A percentile compares a stretch with the other conserved stretches of the same genome.
Evolutionary conservation across 805 yeast species (phyloP).

Genomic region (Trichomonascus vanleenenianus): DNA sequence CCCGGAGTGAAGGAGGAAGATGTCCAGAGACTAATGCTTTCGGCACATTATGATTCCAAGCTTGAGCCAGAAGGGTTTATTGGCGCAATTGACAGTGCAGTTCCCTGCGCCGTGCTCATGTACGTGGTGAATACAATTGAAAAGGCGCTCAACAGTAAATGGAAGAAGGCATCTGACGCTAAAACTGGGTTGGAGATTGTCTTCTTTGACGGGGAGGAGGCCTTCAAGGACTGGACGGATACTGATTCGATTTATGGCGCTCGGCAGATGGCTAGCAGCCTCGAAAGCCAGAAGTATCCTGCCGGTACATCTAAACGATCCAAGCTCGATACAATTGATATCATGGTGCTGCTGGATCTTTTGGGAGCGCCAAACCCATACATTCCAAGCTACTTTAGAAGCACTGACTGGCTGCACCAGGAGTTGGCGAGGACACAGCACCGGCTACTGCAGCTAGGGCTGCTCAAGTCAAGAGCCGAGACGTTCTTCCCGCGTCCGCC

Average conservation of each 20-base stretch:
- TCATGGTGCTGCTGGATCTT: constrained; percentile 43
- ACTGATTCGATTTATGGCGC: constrained; percentile 53
- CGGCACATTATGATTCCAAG: constrained; percentile 52
- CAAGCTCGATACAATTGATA: constrained; percentile 32
- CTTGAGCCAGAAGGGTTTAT: constrained; percentile 44
- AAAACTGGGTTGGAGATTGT: constrained; percentile 38
- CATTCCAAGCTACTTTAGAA: constrained; percentile 38
- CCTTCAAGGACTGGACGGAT: constrained; percentile 43
- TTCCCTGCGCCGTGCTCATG: constrained; percentile 45
- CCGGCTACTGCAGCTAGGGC: constrained; percentile 14
- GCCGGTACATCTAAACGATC: constrained; percentile 13
- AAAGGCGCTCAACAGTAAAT: constrained; percentile 17
- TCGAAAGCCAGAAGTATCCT: constrained; percentile 24
- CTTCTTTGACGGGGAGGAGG: constrained; percentile 59
- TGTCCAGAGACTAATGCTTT: constrained; percentile 31
- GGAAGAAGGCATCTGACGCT: constrained; percentile 10
- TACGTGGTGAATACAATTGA: constrained; percentile 33
- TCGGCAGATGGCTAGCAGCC: constrained; percentile 37
- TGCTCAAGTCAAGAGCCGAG: constrained; percentile 6
- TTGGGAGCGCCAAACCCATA: constrained; percentile 35
- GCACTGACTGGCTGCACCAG: constrained; percentile 33
- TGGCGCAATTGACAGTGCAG: constrained; percentile 56
- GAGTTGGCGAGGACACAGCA: constrained; percentile 33
- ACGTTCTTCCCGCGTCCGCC: constrained; percentile 14
- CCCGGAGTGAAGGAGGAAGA: constrained; percentile 15